Evolutionary conservation across 2,329 filamentous ascomycete species (phyloP).

Genomic region (Penicillium sp.): DNA sequence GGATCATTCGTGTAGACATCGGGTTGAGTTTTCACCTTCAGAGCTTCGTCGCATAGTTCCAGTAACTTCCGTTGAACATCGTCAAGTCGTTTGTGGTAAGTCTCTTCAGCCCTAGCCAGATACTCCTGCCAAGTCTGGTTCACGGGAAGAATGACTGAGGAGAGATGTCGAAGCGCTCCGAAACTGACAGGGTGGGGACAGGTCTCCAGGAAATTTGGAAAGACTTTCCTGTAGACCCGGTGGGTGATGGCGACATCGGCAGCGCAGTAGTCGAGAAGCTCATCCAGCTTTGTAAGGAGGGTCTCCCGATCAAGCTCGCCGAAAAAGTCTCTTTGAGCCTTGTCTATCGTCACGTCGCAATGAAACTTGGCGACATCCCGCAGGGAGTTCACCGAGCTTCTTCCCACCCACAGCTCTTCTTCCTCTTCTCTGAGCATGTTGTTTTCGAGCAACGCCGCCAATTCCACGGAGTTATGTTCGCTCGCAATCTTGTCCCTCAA

Average conservation of each 20-base stretch:
- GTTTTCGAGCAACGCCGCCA: constrained; percentile 70
- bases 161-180: constrained; percentile 87
- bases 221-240: constrained; percentile 88
- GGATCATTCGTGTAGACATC: constrained; percentile 76
- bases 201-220: constrained; percentile 82
- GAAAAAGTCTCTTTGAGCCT: constrained; percentile 82
- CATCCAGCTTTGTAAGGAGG: constrained; percentile 71
- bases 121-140: constrained; percentile 87
- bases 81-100: constrained; percentile 73
- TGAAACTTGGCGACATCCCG: constrained; percentile 97
- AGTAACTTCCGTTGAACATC: constrained; percentile 77
- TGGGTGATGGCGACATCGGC: constrained; percentile 93
- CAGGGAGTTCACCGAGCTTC: constrained; percentile 92
- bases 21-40: constrained; percentile 70
- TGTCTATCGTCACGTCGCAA: constrained; percentile 87
- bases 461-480: constrained; percentile 69
- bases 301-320: constrained; percentile 74
- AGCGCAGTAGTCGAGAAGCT: constrained; percentile 90
- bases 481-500: constrained; percentile 75
- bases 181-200: constrained; percentile 98
- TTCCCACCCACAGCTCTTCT: constrained; percentile 91
- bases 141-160: constrained; percentile 87
- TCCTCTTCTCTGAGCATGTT: constrained; percentile 75
- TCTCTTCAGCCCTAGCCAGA: constrained; percentile 78
- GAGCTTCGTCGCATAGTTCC: constrained; percentile 72